A percentile compares a stretch with the other conserved stretches of the same genome.
Evolutionary conservation across 495 filamentous ascomycete genomes (phyloP).

Genomic region (Lichenothelia convexa): DNA sequence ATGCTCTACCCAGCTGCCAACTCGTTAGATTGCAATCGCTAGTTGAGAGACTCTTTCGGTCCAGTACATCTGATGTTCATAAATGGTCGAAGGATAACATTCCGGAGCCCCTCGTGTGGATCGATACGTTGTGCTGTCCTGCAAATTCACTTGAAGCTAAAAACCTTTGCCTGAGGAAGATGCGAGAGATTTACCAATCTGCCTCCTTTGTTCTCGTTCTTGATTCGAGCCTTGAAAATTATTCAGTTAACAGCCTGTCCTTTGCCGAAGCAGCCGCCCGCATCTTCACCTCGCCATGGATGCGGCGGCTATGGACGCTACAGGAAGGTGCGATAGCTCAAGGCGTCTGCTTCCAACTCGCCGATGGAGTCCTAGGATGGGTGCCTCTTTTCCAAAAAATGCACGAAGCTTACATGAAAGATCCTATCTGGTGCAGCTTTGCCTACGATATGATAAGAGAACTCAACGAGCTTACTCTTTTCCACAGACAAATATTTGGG

Average conservation of each 20-base stretch:
- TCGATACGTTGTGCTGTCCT: slow-evolving; percentile 22
- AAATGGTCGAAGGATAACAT: background rate
- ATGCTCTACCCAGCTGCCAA: slow-evolving; percentile 4
- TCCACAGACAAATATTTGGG: too few species aligned
- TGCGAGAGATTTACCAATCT: slow-evolving; percentile 13
- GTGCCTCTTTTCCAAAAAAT: too few species aligned
- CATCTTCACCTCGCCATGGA: slow-evolving; percentile 12
- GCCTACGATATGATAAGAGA: too few species aligned
- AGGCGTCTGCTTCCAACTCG: slow-evolving; percentile 12
- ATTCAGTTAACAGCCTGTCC: background rate
- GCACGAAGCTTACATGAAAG: too few species aligned
- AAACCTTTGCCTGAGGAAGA: slow-evolving; percentile 11
- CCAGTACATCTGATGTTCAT: too few species aligned
- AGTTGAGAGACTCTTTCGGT: background rate
- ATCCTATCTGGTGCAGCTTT: too few species aligned
- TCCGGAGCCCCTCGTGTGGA: slow-evolving; percentile 11
- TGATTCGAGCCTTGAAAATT: slow-evolving; percentile 13
- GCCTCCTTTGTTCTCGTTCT: slow-evolving; percentile 16
- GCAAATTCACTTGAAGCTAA: slow-evolving; percentile 5
- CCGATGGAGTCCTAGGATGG: slow-evolving; percentile 8
- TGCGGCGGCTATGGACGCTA: slow-evolving; percentile 16
- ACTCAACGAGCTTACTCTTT: too few species aligned
- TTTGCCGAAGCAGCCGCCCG: slow-evolving; percentile 11
- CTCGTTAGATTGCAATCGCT: background rate
- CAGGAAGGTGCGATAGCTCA: slow-evolving; percentile 17